Evolutionary conservation across 2,329 filamentous ascomycete genomes (phyloP), one percentile per base, ranked within the genome.

Genomic region (Colletotrichum sansevieriae): DNA sequence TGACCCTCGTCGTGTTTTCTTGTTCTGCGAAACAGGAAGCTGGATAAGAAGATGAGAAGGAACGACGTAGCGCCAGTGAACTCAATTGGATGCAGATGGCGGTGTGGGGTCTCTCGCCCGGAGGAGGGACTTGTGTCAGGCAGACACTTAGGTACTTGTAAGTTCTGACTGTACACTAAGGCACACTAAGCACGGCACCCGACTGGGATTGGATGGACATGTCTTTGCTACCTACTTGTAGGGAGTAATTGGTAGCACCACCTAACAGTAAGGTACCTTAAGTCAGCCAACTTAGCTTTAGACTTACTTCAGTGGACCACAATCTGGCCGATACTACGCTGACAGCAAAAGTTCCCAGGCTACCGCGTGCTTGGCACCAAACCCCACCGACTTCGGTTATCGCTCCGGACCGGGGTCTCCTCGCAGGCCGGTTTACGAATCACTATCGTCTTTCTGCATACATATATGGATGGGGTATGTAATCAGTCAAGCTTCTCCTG

Each of bases 1-100:
- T 41, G 41, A 22, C 22, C 29, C 4, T 29, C 29, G 29, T 29
- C 29, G 7, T 35, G 33, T n/a, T 22, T 46, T 43, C 9, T 25
- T 33, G 22, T 62, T 37, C 22, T 62, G 43, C 66, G 25, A 69
- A 66, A 66, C 43, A 69, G 66, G 66, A 69, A 69, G 66, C 63
- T 68, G 54, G 39, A 22, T 29, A 67, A 63, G 7, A 43, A 39
- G 54, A 13, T 18, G 58, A 33, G 43, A 35, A 46, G 25, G 51
- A 43, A 39, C 22, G 44, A 51, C 10, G 33, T 35, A 29, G 25
- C 44, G 43, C 9, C 29, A 15, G 6, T 11, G 25, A 65, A 65
- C 37, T 65, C 62, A 29, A 65, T 68, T 65, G 62, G 62, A 49
- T 29, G 10, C 13, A n/a, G 25, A 18, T 54, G 35, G 29, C 25